Percentiles rank a stretch among this genome's conserved stretches.
Evolutionary conservation across 192 early-diverging fungal species (phyloP).

Genomic region (Diversispora eburnea): DNA sequence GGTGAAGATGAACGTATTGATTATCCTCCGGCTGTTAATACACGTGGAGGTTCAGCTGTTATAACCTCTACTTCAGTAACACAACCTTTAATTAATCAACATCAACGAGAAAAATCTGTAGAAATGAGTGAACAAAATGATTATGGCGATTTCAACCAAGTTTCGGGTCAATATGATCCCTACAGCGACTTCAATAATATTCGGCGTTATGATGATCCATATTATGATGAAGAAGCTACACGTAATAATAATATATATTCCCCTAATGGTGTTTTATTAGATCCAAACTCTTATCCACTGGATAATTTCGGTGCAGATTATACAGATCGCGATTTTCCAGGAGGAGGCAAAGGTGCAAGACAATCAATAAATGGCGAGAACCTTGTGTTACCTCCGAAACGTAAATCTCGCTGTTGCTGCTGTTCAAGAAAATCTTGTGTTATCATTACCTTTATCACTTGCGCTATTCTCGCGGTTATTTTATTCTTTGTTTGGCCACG

Average conservation of each 20-base stretch:
- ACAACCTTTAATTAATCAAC: conserved; percentile 14
- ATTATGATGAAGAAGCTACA: neutral
- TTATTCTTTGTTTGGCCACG: conserved; percentile 22
- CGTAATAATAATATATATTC: neutral
- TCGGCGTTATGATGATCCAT: neutral
- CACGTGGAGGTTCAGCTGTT: neutral
- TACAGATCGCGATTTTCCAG: neutral
- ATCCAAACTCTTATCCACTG: neutral
- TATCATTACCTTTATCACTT: conserved; percentile 7
- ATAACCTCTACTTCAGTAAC: neutral
- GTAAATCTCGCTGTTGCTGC: conserved; percentile 2
- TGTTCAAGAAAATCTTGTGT: conserved; percentile 27
- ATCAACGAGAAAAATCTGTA: neutral
- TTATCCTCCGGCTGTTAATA: conserved; percentile 1
- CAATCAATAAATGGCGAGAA: neutral
- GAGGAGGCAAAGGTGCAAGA: neutral
- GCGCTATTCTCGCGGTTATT: neutral
- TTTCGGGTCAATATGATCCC: neutral
- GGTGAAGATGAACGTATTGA: neutral
- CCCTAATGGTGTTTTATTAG: neutral
- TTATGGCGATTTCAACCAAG: neutral
- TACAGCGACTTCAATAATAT: conserved; percentile 16
- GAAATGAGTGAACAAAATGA: neutral
- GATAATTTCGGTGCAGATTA: neutral
- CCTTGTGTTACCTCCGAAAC: neutral